Base-by-base conservation (phyloP, 2,329 filamentous ascomycete genomes). In the Verticillium albo-atrum region DNA sequence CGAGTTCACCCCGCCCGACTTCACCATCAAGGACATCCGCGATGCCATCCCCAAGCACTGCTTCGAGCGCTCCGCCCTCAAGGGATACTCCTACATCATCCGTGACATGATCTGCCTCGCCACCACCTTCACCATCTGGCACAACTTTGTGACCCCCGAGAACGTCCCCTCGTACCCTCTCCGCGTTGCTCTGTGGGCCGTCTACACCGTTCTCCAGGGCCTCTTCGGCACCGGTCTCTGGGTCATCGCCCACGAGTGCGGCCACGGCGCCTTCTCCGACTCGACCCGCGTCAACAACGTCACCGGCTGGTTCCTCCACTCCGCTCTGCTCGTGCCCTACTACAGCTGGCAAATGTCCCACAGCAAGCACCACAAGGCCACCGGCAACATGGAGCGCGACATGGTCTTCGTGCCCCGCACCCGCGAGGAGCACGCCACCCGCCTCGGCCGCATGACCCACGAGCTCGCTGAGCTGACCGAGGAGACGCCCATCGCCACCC, bases 341-440 rank as follows among this genome's bases (percentile, higher is more conserved):
- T 99, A 97, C 82, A 96, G 92, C 73, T 99, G 95, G 95, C 96
- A 99, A 81, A 93, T 98, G 78, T 97, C 92, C 66, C 95, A 99
- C 81, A 90, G 92, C 81, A 97, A 97, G 87, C 95, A 99, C 82
- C 95, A 99, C 90, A 98, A 98, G 85, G 92, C 93, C 65, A 99
- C 95, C 42, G 95, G 93, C 69, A 87, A 99, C 83, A 88, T 99
- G 79, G 92, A 96, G 79, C 91, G 94, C 67, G 95, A 99, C 78
- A 99, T 99, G 95, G 95, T 98, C 64, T 98, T 97, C 74, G 83
- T 98, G n/a, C 95, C 95, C 62, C 91, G 91, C 78, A 97, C 92
- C 59, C 89, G 93, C 61, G 87, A 95, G 66, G 79, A 90, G 72
- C 93, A 90, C 71, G 91, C 92, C 65, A 83, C 82, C 62, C 89